These are phyloP conservation scores for Dipodascopsis tothii DNA, from an alignment of 805 yeast species.

Conservation along the genomic window DNA sequence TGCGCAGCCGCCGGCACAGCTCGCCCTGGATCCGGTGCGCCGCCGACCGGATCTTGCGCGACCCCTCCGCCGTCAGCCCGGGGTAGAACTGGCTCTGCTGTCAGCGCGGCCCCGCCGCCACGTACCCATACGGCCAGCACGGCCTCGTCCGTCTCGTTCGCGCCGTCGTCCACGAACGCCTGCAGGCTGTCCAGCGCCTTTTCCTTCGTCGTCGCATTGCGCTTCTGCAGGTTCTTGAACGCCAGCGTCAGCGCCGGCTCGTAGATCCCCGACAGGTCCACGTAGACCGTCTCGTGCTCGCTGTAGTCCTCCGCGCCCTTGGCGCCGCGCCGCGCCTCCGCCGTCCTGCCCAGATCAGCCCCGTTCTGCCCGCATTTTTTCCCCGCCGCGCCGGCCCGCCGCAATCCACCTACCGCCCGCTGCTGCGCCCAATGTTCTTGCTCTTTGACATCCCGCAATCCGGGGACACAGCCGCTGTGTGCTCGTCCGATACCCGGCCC, in stretches of 20 bases:
- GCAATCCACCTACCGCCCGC: too few relatives aligned
- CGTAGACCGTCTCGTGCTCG: neutral
- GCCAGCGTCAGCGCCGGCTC: slow-evolving; percentile 49
- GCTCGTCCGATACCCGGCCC: too few relatives aligned
- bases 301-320: neutral
- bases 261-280: slow-evolving; percentile 19
- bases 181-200: slow-evolving; percentile 59
- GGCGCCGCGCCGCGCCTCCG: too few relatives aligned
- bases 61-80: slow-evolving; percentile 63
- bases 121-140: slow-evolving; percentile 54
- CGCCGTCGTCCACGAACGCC: slow-evolving; percentile 30
- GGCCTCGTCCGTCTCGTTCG: slow-evolving; percentile 42
- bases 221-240: slow-evolving; percentile 70
- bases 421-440: too few relatives aligned
- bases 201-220: slow-evolving; percentile 79
- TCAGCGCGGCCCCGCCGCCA: neutral
- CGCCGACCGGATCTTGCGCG: slow-evolving; percentile 52
- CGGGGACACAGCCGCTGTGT: too few relatives aligned
- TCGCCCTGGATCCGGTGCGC: slow-evolving; percentile 61
- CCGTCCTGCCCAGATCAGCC: too few relatives aligned
- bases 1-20: slow-evolving; percentile 46
- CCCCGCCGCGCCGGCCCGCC: too few relatives aligned
- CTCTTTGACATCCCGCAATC: too few relatives aligned
- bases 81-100: slow-evolving; percentile 55
- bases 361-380: too few relatives aligned